Evolutionary conservation across 1,284 basidiomycete species (phyloP).

Genomic region (Mixia osmundae): DNA sequence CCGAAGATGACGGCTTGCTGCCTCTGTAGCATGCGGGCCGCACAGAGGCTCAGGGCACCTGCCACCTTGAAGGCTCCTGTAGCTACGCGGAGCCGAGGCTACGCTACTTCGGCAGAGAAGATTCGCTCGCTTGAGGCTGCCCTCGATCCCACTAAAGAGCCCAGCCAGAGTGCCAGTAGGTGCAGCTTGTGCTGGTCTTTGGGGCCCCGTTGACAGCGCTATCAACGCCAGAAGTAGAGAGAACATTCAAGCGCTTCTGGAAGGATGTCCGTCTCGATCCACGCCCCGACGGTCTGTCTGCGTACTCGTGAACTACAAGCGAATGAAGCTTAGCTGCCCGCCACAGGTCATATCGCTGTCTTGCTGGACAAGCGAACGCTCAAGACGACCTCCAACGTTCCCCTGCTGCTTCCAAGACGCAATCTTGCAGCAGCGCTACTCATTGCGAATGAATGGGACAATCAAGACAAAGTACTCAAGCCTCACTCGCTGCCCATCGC

Average conservation of each 20-base stretch:
- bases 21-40: no score
- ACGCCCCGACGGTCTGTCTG: constrained; percentile 25
- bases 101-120: no score
- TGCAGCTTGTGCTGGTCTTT: no score
- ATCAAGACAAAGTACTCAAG: constrained; percentile 63
- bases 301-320: constrained; percentile 3
- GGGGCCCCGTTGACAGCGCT: no score
- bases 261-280: constrained; percentile 51
- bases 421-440: constrained; percentile 43
- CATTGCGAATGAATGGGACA: constrained; percentile 89
- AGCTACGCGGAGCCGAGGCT: no score
- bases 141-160: no score
- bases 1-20: no score
- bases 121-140: no score
- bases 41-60: no score
- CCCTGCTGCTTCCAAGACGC: constrained; percentile 47
- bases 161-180: no score
- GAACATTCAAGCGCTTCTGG: constrained; percentile 71
- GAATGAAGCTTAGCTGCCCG: background rate
- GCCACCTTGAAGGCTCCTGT: no score
- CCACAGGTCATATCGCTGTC: background rate
- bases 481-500: constrained; percentile 81
- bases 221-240: constrained; percentile 49
- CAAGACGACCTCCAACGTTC: constrained; percentile 62
- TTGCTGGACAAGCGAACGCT: constrained; percentile 55